A percentile compares a stretch with the other conserved stretches of the same genome.
Evolutionary conservation across 2,329 filamentous ascomycete species (phyloP).

Genomic region (Fusarium armeniacum): DNA sequence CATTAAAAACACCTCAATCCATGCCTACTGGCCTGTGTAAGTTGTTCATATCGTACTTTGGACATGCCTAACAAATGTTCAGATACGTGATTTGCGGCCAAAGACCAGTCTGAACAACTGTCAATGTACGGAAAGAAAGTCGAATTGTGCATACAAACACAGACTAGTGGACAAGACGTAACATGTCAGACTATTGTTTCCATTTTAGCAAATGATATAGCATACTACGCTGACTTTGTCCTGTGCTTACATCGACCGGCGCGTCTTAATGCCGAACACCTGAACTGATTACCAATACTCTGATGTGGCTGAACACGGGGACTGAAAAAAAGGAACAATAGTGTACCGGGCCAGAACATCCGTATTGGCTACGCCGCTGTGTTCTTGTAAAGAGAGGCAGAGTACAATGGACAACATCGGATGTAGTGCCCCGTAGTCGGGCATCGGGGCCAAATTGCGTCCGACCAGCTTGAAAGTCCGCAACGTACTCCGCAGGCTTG

Average conservation of each 20-base stretch:
- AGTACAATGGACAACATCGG: not conserved
- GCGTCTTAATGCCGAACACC: not conserved
- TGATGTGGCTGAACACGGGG: not conserved
- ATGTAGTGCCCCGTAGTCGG: not conserved
- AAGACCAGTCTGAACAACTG: not conserved
- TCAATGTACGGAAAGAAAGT: not conserved
- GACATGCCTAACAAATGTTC: not conserved
- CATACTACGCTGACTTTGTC: not conserved
- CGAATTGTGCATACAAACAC: not conserved
- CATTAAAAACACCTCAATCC: constrained; percentile 44
- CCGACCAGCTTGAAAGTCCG: not conserved
- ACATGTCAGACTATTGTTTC: not conserved
- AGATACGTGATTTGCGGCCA: constrained; percentile 24
- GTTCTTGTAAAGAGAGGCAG: not conserved
- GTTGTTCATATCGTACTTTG: not conserved
- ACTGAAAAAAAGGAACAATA: not conserved
- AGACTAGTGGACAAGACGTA: not conserved
- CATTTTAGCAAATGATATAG: not conserved
- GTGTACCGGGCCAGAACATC: too few relatives aligned
- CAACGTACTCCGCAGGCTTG: not conserved
- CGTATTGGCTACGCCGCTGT: not conserved
- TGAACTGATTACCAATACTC: not conserved
- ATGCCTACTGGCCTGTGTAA: constrained; percentile 51
- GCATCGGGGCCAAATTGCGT: not conserved
- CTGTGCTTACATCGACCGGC: not conserved